Evolutionary conservation across 73 alveolate genomes (phyloP).

Genomic region (Paramecium caudatum): DNA sequence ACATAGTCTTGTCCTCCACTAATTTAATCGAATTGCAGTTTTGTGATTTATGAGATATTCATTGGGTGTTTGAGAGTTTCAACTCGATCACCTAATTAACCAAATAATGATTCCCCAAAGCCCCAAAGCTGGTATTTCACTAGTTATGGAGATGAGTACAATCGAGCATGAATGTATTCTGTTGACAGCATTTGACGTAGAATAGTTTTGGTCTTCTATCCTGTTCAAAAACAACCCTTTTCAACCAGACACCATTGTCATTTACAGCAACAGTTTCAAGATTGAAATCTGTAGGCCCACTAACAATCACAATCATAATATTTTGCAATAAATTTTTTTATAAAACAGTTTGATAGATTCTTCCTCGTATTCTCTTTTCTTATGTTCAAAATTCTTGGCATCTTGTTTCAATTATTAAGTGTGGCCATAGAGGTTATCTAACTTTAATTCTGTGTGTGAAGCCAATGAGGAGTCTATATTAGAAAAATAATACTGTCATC

Average conservation of each 20-base stretch:
- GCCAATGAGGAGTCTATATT: conserved; percentile 42
- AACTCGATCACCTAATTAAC: conserved; percentile 8
- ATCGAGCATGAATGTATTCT: conserved; percentile 18
- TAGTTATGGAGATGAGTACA: neutral
- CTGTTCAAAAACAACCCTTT: neutral
- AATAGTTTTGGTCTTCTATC: neutral
- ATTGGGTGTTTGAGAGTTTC: neutral
- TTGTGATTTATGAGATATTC: conserved; percentile 7
- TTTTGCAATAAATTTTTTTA: conserved; percentile 47
- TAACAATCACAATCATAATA: neutral
- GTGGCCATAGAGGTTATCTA: conserved; percentile 28
- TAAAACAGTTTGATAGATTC: conserved; percentile 55
- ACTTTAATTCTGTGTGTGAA: conserved; percentile 39
- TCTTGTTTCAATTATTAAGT: neutral
- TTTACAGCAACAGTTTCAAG: conserved; percentile 15
- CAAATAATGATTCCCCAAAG: conserved; percentile 47
- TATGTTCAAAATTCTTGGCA: neutral
- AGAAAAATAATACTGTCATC: conserved; percentile 2
- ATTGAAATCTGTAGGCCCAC: conserved; percentile 44
- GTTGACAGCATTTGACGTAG: conserved; percentile 10
- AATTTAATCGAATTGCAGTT: neutral
- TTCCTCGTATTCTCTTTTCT: neutral
- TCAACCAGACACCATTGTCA: conserved; percentile 11
- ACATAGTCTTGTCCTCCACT: conserved; percentile 25
- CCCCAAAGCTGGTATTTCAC: conserved; percentile 26